phyloP scores from a whole-genome alignment of 1,284 basidiomycete species.

The Tranzscheliella williamsii region DNA sequence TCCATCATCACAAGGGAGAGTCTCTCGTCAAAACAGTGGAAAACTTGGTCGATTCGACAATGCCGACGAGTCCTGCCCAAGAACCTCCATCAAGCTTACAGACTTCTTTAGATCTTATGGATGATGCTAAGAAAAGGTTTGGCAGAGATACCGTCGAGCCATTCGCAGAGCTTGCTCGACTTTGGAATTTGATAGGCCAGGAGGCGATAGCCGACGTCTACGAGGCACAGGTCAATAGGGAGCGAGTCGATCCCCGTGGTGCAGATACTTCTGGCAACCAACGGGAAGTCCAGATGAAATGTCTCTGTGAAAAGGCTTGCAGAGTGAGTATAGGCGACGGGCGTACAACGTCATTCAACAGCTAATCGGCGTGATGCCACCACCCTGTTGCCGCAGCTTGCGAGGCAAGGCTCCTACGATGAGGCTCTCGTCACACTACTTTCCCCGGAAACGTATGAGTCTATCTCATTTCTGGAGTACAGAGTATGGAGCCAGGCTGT shows the following conservation, averaged over 20 bases:
- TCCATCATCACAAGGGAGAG: too few species aligned
- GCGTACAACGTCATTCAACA: too few species aligned
- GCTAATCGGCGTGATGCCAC: too few species aligned
- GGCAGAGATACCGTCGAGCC: slow-evolving; percentile 8
- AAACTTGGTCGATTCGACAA: slow-evolving; percentile 5
- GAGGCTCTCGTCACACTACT: slow-evolving; percentile 20
- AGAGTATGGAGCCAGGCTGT: slow-evolving; percentile 11
- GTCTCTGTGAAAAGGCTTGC: slow-evolving; percentile 10
- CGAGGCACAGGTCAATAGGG: not conserved
- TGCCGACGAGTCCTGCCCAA: slow-evolving; percentile 9
- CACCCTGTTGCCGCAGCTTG: too few species aligned
- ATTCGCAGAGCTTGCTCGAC: slow-evolving; percentile 6
- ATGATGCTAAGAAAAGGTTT: slow-evolving; percentile 25
- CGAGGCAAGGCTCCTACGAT: slow-evolving; percentile 23
- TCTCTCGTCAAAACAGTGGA: too few species aligned
- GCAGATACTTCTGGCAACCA: too few species aligned
- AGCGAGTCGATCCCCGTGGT: too few species aligned
- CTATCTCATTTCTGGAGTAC: slow-evolving; percentile 19
- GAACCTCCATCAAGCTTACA: slow-evolving; percentile 10
- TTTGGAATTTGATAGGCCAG: slow-evolving; percentile 19
- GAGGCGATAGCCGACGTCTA: slow-evolving; percentile 17
- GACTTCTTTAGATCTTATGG: slow-evolving; percentile 24
- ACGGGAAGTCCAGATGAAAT: slow-evolving; percentile 11
- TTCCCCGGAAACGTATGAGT: slow-evolving; percentile 7
- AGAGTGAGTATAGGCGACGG: slow-evolving; percentile 7